phyloP scores from a whole-genome alignment of 208 protist species.

The Hexamita inflata region DNA sequence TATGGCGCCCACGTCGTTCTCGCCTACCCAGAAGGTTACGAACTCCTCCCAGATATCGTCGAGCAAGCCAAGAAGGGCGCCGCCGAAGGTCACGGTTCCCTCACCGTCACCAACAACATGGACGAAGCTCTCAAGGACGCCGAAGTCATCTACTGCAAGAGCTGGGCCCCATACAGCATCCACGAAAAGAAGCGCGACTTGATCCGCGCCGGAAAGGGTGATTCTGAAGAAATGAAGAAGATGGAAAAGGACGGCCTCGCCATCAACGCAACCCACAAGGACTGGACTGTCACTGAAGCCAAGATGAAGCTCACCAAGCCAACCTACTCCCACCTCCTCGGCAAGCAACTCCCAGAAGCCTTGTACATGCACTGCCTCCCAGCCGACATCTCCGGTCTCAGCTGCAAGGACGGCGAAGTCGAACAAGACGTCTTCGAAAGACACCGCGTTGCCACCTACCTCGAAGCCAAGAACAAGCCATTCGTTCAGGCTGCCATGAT shows the following conservation, averaged over 20 bases:
- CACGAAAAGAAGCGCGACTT: conserved; percentile 5
- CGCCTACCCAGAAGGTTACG: conserved; percentile 40
- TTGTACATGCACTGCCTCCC: conserved; percentile 42
- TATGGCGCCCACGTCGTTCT: conserved; percentile 35
- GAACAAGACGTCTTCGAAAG: conserved; percentile 32
- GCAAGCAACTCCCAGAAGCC: conserved; percentile 32
- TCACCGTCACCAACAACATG: conserved; percentile 31
- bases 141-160: conserved; percentile 40
- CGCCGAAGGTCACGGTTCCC: conserved; percentile 16
- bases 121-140: conserved; percentile 43
- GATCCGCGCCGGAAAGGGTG: conserved; percentile 2
- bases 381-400: conserved; percentile 31
- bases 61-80: conserved; percentile 30
- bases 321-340: too few species aligned
- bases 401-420: conserved; percentile 37
- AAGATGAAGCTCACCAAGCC: conserved; percentile 34
- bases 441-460: conserved; percentile 37
- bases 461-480: conserved; percentile 40
- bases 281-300: conserved; percentile 36
- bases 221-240: not conserved
- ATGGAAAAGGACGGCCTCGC: conserved; percentile 25
- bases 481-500: conserved; percentile 36
- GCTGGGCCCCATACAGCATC: conserved; percentile 24
- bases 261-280: conserved; percentile 28
- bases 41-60: conserved; percentile 36